These are phyloP conservation scores for Lobosporangium transversale DNA, from an alignment of 192 early-diverging fungal species.

Conservation along the genomic window DNA sequence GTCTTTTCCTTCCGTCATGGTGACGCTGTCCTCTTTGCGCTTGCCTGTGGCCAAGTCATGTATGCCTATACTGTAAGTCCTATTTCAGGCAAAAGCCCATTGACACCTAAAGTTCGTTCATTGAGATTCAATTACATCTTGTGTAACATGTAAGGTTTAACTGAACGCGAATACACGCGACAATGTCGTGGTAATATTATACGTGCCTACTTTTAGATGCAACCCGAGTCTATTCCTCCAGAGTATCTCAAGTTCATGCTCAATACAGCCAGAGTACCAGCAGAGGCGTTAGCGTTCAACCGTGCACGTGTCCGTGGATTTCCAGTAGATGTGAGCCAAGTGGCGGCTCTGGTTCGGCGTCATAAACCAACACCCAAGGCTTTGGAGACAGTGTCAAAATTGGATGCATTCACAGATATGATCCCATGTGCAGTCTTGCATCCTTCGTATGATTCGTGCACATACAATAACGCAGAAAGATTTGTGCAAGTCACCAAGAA, in stretches of 20 bases:
- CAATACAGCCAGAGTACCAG: constrained; percentile 68
- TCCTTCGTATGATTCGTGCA: constrained; percentile 65
- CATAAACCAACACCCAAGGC: constrained; percentile 55
- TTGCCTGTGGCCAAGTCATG: constrained; percentile 64
- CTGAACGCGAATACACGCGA: background rate
- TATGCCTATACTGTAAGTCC: constrained; percentile 68
- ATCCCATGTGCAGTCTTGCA: constrained; percentile 68
- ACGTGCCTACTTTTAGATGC: constrained; percentile 52
- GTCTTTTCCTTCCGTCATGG: constrained; percentile 66
- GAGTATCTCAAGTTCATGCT: constrained; percentile 72
- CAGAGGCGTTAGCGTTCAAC: constrained; percentile 66
- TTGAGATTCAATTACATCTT: constrained; percentile 7
- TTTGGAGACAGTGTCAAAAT: constrained; percentile 39
- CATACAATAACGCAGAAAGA: constrained; percentile 52
- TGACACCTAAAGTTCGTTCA: too few species aligned
- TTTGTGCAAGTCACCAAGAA: constrained; percentile 64
- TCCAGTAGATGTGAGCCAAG: constrained; percentile 50
- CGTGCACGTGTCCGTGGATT: constrained; percentile 57
- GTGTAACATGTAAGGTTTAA: constrained; percentile 18
- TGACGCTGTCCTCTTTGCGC: constrained; percentile 62
- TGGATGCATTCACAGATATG: constrained; percentile 54
- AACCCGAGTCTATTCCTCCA: constrained; percentile 63
- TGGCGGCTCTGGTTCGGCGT: constrained; percentile 41
- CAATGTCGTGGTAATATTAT: background rate
- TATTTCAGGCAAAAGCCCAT: too few species aligned